Percentiles rank a stretch among this genome's conserved stretches.
Evolutionary conservation across 352 stramenopile genomes (phyloP).

Genomic region (Ophiocytium majus): DNA sequence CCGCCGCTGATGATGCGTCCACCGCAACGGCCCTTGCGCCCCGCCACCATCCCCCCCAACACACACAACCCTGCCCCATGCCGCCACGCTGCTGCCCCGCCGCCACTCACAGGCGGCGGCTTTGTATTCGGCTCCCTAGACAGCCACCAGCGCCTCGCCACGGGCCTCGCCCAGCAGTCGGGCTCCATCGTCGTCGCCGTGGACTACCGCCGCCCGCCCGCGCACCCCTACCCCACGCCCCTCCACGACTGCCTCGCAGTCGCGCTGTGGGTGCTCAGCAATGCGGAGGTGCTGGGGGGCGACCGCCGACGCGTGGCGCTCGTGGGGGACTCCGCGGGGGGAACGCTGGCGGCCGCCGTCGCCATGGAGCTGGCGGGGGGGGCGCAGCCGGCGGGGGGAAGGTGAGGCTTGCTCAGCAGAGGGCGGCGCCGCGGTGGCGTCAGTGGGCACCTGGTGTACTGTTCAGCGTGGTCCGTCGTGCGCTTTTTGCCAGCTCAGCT

Average conservation of each 20-base stretch:
- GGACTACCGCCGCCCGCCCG: slow-evolving; percentile 22
- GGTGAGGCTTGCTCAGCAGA: too few relatives aligned
- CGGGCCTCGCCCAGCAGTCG: background rate
- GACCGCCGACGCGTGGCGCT: slow-evolving; percentile 10
- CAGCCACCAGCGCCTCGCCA: slow-evolving; percentile 14
- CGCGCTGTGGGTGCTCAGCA: background rate
- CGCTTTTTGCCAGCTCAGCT: too few relatives aligned
- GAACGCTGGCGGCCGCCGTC: slow-evolving; percentile 21
- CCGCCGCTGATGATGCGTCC: too few relatives aligned
- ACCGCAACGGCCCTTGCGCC: too few relatives aligned
- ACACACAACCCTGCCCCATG: too few relatives aligned
- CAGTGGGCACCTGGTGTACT: too few relatives aligned
- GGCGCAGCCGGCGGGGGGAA: too few relatives aligned
- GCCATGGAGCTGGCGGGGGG: background rate
- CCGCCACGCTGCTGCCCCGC: too few relatives aligned
- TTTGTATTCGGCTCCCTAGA: slow-evolving; percentile 23
- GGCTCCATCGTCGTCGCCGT: slow-evolving; percentile 17
- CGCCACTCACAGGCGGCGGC: slow-evolving; percentile 18
- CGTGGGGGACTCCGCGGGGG: slow-evolving; percentile 25
- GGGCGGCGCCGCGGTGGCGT: too few relatives aligned
- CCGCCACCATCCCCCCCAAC: too few relatives aligned
- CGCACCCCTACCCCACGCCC: slow-evolving; percentile 2
- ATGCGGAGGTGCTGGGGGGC: background rate
- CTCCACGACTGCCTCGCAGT: slow-evolving; percentile 23
- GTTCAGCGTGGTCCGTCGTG: too few relatives aligned